Base-by-base conservation (phyloP, 1,284 basidiomycete genomes). In the Spongispora temasekensis region DNA sequence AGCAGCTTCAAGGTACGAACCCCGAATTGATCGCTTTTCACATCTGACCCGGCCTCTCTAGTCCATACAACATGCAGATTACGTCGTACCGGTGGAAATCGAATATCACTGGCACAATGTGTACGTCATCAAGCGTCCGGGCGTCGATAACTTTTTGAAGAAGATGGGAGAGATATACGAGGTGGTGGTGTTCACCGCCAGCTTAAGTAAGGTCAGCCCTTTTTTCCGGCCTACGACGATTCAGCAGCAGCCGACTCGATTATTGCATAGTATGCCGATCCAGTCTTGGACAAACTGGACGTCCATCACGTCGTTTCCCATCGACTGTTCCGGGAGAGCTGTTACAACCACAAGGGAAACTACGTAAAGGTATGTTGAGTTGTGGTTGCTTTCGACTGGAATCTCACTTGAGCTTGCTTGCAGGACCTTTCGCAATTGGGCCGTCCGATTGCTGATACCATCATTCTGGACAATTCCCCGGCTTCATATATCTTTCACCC, bases 401-500 rank as follows among this genome's bases (percentile, higher is more conserved):
- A 44, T 64, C 64, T 68, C 56, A 60, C 56, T n/a, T n/a, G n/a
- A n/a, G 53, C 61, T 52, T 32, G 64, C 46, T n/a, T 65, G 12
- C 70, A 97, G 94, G 97, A 99, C 77, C 83, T 99, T 35, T 98
- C 95, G 46, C 97, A 98, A 77, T 83, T 99, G 44, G 97, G 97
- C 37, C 87, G 97, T 30, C 92, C 93, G 8, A 94, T 98, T 66
- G 85, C 86, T 42, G 94, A 97, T 71, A 94, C 92, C 63, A 98
- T 99, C 72, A 99, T 99, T 78, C 87, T 99, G 66, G 97, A 99
- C 81, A 99, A 99, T 78, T 98, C 95, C 42, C 97, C 97, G 13
- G 97, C 97, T 15, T 97, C 94, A 9, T 99, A 99, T 78, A 97
- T 99, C 68, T 99, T 99, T 84, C 97, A 99, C 73, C 95, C 96